Evolutionary conservation across 169 alveolate genomes (phyloP).

Genomic region (Plasmodium vivax): DNA sequence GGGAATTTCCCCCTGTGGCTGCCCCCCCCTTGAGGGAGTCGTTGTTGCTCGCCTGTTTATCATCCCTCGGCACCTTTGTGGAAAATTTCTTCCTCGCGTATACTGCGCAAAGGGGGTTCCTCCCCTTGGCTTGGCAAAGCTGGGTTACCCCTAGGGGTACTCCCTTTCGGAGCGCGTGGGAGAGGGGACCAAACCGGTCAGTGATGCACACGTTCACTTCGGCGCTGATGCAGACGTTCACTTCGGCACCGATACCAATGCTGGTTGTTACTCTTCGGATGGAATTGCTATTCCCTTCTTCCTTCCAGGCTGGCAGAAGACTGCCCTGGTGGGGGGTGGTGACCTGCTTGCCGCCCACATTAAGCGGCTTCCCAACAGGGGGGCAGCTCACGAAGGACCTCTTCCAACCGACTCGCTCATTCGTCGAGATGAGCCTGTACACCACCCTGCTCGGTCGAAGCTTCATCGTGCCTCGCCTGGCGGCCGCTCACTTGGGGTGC

Average conservation of each 20-base stretch:
- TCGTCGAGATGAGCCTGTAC: background rate
- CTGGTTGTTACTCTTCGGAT: background rate
- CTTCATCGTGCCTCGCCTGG: background rate
- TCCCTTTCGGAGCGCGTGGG: background rate
- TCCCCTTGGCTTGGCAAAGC: background rate
- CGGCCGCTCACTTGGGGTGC: background rate
- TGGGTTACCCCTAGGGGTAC: background rate
- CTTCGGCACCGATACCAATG: background rate
- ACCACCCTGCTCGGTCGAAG: background rate
- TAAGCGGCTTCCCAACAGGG: background rate
- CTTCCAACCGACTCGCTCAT: background rate
- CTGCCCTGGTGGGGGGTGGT: background rate
- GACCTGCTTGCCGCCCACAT: background rate
- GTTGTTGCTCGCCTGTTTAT: background rate
- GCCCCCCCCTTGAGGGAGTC: background rate
- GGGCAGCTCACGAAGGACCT: background rate
- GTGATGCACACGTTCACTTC: background rate
- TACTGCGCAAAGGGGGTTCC: background rate
- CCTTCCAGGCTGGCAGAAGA: background rate
- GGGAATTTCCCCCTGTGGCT: background rate
- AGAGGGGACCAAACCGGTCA: background rate
- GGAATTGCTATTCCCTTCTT: background rate
- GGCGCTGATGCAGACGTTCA: background rate
- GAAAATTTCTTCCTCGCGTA: background rate
- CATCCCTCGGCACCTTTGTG: background rate